Evolutionary conservation across 148 eudicot genomes (phyloP).

Genomic region (Spergularia bocconei): DNA sequence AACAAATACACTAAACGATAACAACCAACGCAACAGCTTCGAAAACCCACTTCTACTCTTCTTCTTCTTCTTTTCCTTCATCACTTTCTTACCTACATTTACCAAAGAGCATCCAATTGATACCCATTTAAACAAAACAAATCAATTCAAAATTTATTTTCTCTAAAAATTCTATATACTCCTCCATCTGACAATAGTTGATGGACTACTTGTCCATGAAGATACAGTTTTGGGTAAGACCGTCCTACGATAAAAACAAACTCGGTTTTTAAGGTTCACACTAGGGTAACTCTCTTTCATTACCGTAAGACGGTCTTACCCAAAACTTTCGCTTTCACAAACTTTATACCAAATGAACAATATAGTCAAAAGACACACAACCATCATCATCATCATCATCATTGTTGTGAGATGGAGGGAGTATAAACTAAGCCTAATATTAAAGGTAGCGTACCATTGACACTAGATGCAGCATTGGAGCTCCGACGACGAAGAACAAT

Average conservation of each 20-base stretch:
- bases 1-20: constrained; percentile 70
- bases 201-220: neutral
- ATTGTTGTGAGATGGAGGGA: too few species aligned
- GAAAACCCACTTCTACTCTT: constrained; percentile 57
- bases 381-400: too few species aligned
- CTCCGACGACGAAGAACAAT: constrained; percentile 22
- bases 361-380: too few species aligned
- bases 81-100: constrained; percentile 18
- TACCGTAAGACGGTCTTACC: too few species aligned
- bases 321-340: too few species aligned
- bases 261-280: too few species aligned
- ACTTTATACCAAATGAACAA: too few species aligned
- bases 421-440: too few species aligned
- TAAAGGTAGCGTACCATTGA: too few species aligned
- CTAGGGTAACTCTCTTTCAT: too few species aligned
- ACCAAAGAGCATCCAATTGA: neutral
- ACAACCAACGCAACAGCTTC: constrained; percentile 56
- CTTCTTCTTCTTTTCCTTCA: constrained; percentile 21
- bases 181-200: neutral
- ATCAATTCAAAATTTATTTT: neutral
- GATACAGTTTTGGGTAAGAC: neutral
- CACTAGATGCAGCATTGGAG: neutral
- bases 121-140: too few species aligned
- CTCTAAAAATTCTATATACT: neutral
- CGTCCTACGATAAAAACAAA: neutral